Percentiles rank a stretch among this genome's conserved stretches.
Conservation (phyloP, 371 early-diverging fungal species). For the Lichtheimia corymbifera region DNA sequence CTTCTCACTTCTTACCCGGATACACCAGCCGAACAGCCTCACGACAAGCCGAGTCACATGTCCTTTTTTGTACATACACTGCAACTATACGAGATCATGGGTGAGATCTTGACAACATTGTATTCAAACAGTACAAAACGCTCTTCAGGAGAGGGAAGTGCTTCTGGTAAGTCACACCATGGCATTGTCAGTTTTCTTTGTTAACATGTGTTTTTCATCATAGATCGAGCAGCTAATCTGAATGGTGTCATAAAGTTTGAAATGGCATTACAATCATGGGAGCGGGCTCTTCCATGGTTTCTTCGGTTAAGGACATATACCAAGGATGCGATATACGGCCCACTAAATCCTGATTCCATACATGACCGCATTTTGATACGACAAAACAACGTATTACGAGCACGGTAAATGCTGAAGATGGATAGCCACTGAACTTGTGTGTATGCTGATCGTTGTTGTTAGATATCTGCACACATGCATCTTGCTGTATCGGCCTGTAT, state of each 20-base stretch:
- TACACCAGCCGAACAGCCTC: slow-evolving; percentile 21
- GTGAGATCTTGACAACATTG: slow-evolving; percentile 24
- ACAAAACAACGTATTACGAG: slow-evolving; percentile 27
- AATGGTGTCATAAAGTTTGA: slow-evolving; percentile 23
- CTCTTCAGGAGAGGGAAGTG: background rate
- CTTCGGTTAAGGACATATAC: slow-evolving; percentile 11
- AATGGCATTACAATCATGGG: slow-evolving; percentile 24
- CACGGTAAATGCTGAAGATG: slow-evolving; percentile 13
- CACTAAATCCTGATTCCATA: slow-evolving; percentile 4
- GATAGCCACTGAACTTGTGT: background rate
- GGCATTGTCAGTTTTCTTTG: no score
- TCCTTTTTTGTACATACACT: slow-evolving; percentile 25
- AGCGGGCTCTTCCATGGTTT: slow-evolving; percentile 24
- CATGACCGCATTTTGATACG: slow-evolving; percentile 18
- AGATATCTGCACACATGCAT: slow-evolving; percentile 31
- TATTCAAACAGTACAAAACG: slow-evolving; percentile 21
- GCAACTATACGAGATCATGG: slow-evolving; percentile 30
- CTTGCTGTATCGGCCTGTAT: slow-evolving; percentile 24
- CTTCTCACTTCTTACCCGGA: slow-evolving; percentile 14
- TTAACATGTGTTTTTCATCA: no score
- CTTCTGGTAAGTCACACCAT: no score
- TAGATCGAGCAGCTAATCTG: slow-evolving; percentile 13
- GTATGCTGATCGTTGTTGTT: background rate
- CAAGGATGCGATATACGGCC: slow-evolving; percentile 6
- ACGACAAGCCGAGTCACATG: slow-evolving; percentile 29